phyloP scores from a whole-genome alignment of 2,329 filamentous ascomycete genomes.

The Stagonosporopsis tanaceti region DNA sequence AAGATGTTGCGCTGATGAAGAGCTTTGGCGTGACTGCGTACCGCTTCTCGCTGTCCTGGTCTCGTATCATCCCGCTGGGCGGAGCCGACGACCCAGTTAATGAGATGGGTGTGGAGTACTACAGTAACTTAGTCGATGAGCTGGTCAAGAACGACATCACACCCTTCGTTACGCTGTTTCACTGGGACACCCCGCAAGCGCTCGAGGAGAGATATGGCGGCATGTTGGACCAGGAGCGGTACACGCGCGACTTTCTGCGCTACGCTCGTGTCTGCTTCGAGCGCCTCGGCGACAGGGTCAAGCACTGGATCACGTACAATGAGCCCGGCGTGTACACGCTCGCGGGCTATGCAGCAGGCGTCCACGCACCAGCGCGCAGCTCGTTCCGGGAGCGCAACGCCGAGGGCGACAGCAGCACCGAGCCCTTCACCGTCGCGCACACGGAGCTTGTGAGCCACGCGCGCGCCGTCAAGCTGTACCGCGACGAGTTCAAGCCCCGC shows the following conservation, averaged over 20 bases:
- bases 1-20: conserved; percentile 48
- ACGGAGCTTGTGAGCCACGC: conserved; percentile 53
- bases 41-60: conserved; percentile 31
- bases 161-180: conserved; percentile 31
- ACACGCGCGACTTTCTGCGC: conserved; percentile 42
- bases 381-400: conserved; percentile 16
- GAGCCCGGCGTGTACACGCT: conserved; percentile 45
- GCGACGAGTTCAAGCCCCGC: conserved; percentile 48
- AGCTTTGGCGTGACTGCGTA: conserved; percentile 29
- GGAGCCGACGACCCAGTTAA: conserved; percentile 29
- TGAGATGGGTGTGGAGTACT: conserved; percentile 25
- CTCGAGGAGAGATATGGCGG: conserved; percentile 29
- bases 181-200: conserved; percentile 31
- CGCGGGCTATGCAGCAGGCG: conserved; percentile 45
- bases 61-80: conserved; percentile 29
- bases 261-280: conserved; percentile 52
- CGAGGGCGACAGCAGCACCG: conserved; percentile 25
- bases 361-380: conserved; percentile 37
- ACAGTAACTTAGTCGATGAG: conserved; percentile 29
- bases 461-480: conserved; percentile 51
- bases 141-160: conserved; percentile 25
- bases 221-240: conserved; percentile 32
- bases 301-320: conserved; percentile 54
- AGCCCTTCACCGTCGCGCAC: conserved; percentile 49
- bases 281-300: conserved; percentile 51